A percentile compares a stretch with the other conserved stretches of the same genome.
Conservation (phyloP, 345 rosid genomes). For the Gossypium rotundifolium region DNA sequence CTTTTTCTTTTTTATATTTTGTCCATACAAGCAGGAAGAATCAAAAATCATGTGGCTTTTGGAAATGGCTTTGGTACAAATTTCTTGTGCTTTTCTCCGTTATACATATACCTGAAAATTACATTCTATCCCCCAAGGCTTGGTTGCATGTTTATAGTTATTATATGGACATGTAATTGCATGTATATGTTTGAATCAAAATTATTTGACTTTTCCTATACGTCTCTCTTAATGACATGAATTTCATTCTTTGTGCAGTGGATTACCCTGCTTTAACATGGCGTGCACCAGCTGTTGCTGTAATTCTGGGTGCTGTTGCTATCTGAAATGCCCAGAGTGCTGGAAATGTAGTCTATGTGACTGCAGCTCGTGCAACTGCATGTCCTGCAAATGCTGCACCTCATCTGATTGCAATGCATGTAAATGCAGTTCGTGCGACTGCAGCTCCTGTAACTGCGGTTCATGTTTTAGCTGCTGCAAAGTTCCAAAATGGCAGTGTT, state of each 20-base stretch:
- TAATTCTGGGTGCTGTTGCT: slow-evolving; percentile 45
- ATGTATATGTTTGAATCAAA: neutral
- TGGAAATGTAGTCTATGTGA: slow-evolving; percentile 17
- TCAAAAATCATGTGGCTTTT: slow-evolving; percentile 51
- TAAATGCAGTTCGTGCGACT: neutral
- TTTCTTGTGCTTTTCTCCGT: neutral
- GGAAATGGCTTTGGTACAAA: slow-evolving; percentile 33
- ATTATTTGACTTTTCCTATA: neutral
- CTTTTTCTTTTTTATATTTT: neutral
- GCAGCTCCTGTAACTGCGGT: neutral
- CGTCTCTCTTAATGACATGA: neutral
- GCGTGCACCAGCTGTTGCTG: slow-evolving; percentile 53
- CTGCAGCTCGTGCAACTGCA: slow-evolving; percentile 10
- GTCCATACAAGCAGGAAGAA: slow-evolving; percentile 41
- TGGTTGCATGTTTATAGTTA: neutral
- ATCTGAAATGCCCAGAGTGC: slow-evolving; percentile 43
- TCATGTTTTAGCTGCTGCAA: slow-evolving; percentile 23
- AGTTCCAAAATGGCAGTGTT: slow-evolving; percentile 30
- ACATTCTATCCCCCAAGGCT: neutral
- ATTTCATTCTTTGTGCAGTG: slow-evolving; percentile 31
- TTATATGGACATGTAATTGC: no score
- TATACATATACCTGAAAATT: neutral
- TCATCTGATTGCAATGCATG: neutral
- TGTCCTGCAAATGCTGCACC: neutral
- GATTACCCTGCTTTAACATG: slow-evolving; percentile 50